Evolutionary conservation across 176 grass and related monocot genomes (phyloP), one percentile per base, ranked within the genome.

Genomic region (Hsuehochloa calcarea): DNA sequence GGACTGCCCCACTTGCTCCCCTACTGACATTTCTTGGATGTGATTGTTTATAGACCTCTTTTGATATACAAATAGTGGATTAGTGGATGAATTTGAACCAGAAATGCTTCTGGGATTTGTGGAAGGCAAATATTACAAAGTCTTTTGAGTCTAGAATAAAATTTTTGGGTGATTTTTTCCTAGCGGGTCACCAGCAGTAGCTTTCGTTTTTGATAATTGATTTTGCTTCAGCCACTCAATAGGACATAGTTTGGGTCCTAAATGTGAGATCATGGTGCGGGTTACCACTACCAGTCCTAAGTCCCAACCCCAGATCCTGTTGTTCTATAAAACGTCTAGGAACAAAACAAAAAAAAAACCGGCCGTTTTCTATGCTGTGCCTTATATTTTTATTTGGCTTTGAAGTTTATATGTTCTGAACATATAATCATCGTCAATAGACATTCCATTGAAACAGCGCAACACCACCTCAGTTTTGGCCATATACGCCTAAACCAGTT

Each of bases 171-270:
- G 4, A 56, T 41, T 31, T 39, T 31, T 35, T 66, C 15, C 14
- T 75, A 10, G 52, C 59, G 64, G 19, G 11, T 55, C 10, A 65
- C 13, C 56, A 79, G 56, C 65, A 55, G 34, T 72, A 56, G 16
- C 31, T 44, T 73, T 54, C 39, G 46, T 43, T 66, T 67, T 84
- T 38, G 9, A 52, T 79, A 78, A 44, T 31, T 63, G 52, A 43
- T 27, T 43, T 52, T 70, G 52, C 0, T 5, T 22, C 39, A 55
- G 31, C 8, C 60, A 77, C 23, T 27, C 1, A 6, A 3, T 65
- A 65, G 80, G 69, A 51, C 25, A 37, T 31, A 23, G 19, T 63
- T 78, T 83, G 23, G 60, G 70, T 79, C 37, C 82, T 79, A 70
- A 81, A 58, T 82, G 50, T 82, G 40, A 71, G 15, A 17, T 55